These are phyloP conservation scores for Fusarium armeniacum DNA, from an alignment of 2,329 filamentous ascomycete genomes.

Conservation along the genomic window DNA sequence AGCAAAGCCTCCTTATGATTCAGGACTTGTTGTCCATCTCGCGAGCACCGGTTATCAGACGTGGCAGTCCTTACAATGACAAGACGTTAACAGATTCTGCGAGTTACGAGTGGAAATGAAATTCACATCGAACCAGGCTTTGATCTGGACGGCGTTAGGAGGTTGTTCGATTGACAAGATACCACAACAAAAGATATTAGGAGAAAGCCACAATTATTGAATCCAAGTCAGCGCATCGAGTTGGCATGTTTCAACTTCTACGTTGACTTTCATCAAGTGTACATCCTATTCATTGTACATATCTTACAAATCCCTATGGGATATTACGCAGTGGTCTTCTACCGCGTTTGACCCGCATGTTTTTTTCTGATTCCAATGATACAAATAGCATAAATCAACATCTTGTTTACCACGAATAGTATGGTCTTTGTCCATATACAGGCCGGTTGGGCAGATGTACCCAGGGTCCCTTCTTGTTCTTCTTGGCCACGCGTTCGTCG, in stretches of 20 bases:
- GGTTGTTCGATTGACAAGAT: slow-evolving; percentile 20
- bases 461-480: slow-evolving; percentile 84
- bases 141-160: slow-evolving; percentile 15
- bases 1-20: slow-evolving; percentile 16
- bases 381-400: background rate
- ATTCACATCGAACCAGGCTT: slow-evolving; percentile 8
- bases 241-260: slow-evolving; percentile 1
- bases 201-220: slow-evolving; percentile 1
- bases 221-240: background rate
- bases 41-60: background rate
- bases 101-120: slow-evolving; percentile 7
- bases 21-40: background rate
- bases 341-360: slow-evolving; percentile 17
- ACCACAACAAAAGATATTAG: slow-evolving; percentile 9
- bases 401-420: slow-evolving; percentile 84
- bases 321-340: slow-evolving; percentile 37
- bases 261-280: slow-evolving; percentile 43
- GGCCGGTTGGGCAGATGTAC: slow-evolving; percentile 88
- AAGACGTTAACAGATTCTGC: background rate
- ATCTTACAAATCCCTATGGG: slow-evolving; percentile 52
- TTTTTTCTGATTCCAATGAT: slow-evolving; percentile 9
- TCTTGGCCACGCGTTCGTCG: slow-evolving; percentile 82
- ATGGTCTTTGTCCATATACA: slow-evolving; percentile 86
- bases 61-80: background rate
- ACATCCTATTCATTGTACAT: slow-evolving; percentile 55